Base-by-base conservation (phyloP, 257 asterid genomes). In the Echium plantagineum region DNA sequence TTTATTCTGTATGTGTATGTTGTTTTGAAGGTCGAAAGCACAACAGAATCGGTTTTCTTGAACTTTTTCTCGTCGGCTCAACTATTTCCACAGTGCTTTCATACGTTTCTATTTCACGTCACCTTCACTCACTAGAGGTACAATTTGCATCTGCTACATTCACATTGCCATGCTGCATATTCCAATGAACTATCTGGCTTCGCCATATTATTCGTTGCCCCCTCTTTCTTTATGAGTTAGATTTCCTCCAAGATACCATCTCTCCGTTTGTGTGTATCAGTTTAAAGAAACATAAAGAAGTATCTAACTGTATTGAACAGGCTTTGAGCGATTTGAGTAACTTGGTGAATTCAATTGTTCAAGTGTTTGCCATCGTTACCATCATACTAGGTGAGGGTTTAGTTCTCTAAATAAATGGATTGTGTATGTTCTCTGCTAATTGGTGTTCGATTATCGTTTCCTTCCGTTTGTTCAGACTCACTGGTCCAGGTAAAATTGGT, bases 31-130 rank as follows among this genome's bases (percentile, higher is more conserved):
- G 98, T 66, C 80, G 89, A 58, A 88, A 78, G 62, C 82, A 88
- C 55, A 91, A 89, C 78, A 77, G 77, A 21, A 67, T 63, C 65
- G 71, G 26, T 63, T 78, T 84, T 57, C 71, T 91, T 77, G 85
- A 78, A 79, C 59, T 85, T 60, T 91, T 82, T 67, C 46, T 79
- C 62, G 69, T 74, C 62, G 96, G 94, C 61, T 80, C 95, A 24
- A 82, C 90, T 0, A 69, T 77, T 57, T 78, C 90, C 55, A 65
- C 75, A 16, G 52, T 88, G 58, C 54, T 75, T 58, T 73, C 94
- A n/a, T 60, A 74, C 48, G 72, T 58, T 47, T 70, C 58, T 70
- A 69, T 80, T 46, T 74, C 77, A 38, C 78, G 57, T 76, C 74
- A 72, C 55, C 71, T 53, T 19, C 68, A 66, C 49, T 32, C 69